Evolutionary conservation across 441 rosid genomes (phyloP), one percentile per base, ranked within the genome.

Genomic region (Aleurites moluccanus): DNA sequence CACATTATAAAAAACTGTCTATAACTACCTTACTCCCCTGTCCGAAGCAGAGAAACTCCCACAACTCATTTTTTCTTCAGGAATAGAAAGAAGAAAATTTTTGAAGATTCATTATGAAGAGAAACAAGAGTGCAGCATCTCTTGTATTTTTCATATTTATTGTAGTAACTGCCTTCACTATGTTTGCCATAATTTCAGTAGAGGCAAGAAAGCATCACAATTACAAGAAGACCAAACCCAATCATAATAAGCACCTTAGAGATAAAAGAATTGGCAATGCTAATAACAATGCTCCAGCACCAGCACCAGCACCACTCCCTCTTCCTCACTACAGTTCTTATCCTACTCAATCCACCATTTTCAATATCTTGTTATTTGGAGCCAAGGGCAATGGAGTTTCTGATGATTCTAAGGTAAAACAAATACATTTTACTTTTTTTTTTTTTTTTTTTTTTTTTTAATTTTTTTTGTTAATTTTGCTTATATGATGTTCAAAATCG

Each of bases 371-470:
- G 55, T 83, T 89, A 0, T 89, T 84, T 56, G 91, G 88, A 76
- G 91, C 91, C 28, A 81, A 79, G 60, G 89, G 87, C 2, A 82
- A 87, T 42, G 92, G 89, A 45, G 77, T 79, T 70, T 75, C 88
- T 21, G 92, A 89, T 77, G 91, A 89, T 83, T 85, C 91, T 0
- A 59, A 80, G 90, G 89, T 86, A 72, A 50, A 38, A 18, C 7
- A 50, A 3, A 2, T 50, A 0, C 30, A 2, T 57, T 23, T 57
- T 57, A 2, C 16, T 23, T 57, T 23, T 57, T 57, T 2, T 10
- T 4, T 3, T 25, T 59, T 4, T 57, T 57, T 18, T 50, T 0
- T 0, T 45, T 57, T 57, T 18, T 50, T 0, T 0, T 45, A 10
- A 6, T 18, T 50, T 5, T 50, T 50, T 18, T 15, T 50, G 6